These are phyloP conservation scores for Kockovaella imperatae DNA, from an alignment of 768 basidiomycete species.

Conservation along the genomic window DNA sequence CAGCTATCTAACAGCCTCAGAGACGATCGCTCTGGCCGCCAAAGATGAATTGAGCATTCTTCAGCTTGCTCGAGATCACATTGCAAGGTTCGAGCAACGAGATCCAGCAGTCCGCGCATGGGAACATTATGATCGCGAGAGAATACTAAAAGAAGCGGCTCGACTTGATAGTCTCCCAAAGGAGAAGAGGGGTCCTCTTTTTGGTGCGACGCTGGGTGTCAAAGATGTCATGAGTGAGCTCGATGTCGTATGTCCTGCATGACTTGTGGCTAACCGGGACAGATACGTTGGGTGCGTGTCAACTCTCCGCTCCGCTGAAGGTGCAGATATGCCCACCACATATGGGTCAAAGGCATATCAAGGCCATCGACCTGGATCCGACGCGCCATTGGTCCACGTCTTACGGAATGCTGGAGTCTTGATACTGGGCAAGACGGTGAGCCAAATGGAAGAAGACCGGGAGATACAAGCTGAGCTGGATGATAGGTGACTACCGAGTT, in stretches of 20 bases:
- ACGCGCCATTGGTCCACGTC: conserved; percentile 26
- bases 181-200: conserved; percentile 20
- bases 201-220: conserved; percentile 25
- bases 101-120: conserved; percentile 19
- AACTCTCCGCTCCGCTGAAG: neutral
- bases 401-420: conserved; percentile 36
- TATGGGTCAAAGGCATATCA: conserved; percentile 37
- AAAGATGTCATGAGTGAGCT: conserved; percentile 33
- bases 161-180: conserved; percentile 20
- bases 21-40: conserved; percentile 15
- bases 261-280: neutral
- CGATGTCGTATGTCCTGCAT: neutral
- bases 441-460: neutral
- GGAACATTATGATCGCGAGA: conserved; percentile 19
- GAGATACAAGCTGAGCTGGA: conserved; percentile 14
- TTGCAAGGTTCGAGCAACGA: conserved; percentile 19
- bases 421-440: conserved; percentile 31
- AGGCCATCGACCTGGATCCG: conserved; percentile 18
- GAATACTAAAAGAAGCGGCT: conserved; percentile 16
- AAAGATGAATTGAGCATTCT: conserved; percentile 12
- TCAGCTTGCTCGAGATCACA: conserved; percentile 17
- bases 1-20: conserved; percentile 25
- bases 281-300: conserved; percentile 22
- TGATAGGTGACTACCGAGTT: conserved; percentile 35
- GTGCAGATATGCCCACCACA: conserved; percentile 41